Conservation (phyloP, 148 eudicot genomes). For the Camellia sinensis region DNA sequence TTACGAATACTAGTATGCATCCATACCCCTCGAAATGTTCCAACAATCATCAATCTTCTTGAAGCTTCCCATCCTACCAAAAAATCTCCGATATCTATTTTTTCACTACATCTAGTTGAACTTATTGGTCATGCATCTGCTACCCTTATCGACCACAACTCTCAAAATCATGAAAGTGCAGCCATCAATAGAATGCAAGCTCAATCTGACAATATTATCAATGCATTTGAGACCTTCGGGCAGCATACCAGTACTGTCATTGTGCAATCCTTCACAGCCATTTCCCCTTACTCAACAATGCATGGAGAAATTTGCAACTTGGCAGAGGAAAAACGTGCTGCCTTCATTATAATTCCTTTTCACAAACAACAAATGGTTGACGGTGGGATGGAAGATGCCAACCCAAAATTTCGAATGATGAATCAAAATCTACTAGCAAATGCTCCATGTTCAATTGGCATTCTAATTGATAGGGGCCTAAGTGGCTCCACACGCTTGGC, state of each 20-base stretch:
- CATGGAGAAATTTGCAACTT: constrained; percentile 31
- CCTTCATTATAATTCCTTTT: constrained; percentile 25
- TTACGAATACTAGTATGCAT: constrained; percentile 56
- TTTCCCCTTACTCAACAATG: constrained; percentile 31
- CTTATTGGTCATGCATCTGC: constrained; percentile 61
- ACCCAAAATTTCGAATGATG: constrained; percentile 14
- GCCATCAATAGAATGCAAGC: constrained; percentile 35
- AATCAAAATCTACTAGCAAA: constrained; percentile 23
- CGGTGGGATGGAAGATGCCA: constrained; percentile 28
- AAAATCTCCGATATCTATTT: constrained; percentile 49
- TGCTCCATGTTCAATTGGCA: constrained; percentile 33
- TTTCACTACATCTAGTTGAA: constrained; percentile 45
- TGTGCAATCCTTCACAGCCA: constrained; percentile 22
- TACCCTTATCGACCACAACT: constrained; percentile 69
- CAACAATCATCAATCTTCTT: constrained; percentile 65
- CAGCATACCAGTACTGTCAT: constrained; percentile 21
- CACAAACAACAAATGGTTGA: constrained; percentile 34
- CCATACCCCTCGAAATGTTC: constrained; percentile 62
- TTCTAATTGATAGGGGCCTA: constrained; percentile 32
- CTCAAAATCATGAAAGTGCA: background rate
- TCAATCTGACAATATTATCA: constrained; percentile 72
- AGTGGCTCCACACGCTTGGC: constrained; percentile 10
- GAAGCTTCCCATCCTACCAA: constrained; percentile 52
- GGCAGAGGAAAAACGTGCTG: constrained; percentile 26
- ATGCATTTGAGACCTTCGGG: constrained; percentile 30